Percentiles rank a stretch among this genome's conserved stretches.
These are phyloP conservation scores for Candida caryicola DNA, from an alignment of 805 yeast species.

Conservation along the genomic window DNA sequence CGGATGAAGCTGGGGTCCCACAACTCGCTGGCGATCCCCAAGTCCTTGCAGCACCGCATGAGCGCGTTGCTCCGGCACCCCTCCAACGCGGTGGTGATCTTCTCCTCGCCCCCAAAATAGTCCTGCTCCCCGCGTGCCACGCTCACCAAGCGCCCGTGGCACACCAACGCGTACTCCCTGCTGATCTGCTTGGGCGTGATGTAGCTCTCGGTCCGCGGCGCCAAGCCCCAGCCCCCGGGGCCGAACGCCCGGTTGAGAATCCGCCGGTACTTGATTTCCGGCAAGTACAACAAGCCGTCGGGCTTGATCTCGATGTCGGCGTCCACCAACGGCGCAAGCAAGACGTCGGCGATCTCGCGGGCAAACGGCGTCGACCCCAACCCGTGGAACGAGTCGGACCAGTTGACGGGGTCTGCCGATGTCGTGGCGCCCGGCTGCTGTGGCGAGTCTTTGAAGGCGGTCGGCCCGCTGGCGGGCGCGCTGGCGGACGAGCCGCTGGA, in stretches of 20 bases:
- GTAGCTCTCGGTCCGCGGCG: slow-evolving; percentile 83
- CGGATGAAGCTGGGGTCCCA: slow-evolving; percentile 93
- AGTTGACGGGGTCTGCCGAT: slow-evolving; percentile 45
- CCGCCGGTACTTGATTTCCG: slow-evolving; percentile 93
- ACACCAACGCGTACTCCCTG: slow-evolving; percentile 84
- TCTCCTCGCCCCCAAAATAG: slow-evolving; percentile 75
- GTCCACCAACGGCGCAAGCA: slow-evolving; percentile 59
- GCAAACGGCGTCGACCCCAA: slow-evolving; percentile 78
- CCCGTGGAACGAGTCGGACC: slow-evolving; percentile 88
- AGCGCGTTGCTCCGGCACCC: slow-evolving; percentile 96
- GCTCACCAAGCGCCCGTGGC: slow-evolving; percentile 84
- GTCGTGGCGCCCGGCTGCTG: slow-evolving; percentile 7
- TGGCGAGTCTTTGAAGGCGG: slow-evolving; percentile 24
- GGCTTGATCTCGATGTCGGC: slow-evolving; percentile 92
- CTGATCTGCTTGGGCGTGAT: slow-evolving; percentile 75
- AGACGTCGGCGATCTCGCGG: slow-evolving; percentile 53
- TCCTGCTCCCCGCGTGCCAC: slow-evolving; percentile 96
- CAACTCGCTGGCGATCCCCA: slow-evolving; percentile 93
- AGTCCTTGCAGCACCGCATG: slow-evolving; percentile 97
- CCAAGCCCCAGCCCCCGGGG: slow-evolving; percentile 98
- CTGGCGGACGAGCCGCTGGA: background rate
- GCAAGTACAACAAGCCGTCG: slow-evolving; percentile 86
- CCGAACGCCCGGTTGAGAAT: slow-evolving; percentile 89
- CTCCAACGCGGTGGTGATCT: slow-evolving; percentile 92
- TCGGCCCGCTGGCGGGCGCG: background rate